Evolutionary conservation across 495 filamentous ascomycete genomes (phyloP), one percentile per base, ranked within the genome.

Genomic region (Talaromyces thailandensis): DNA sequence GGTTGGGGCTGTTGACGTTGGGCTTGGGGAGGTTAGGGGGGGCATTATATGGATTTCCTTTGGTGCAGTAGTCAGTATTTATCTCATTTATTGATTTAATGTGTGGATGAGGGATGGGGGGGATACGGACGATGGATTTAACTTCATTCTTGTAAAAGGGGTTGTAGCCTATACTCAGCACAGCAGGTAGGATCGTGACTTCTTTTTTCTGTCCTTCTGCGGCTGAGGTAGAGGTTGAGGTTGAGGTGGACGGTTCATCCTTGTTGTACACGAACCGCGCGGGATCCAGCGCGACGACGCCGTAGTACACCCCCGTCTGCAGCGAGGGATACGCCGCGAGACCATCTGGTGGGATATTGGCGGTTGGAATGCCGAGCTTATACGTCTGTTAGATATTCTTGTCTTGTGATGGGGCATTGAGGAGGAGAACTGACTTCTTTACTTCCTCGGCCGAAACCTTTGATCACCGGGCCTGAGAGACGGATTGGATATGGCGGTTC

Each of bases 111-210:
- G n/a, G 12, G 40, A 31, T 24, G 24, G 56, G 53, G 58, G 45
- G 51, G 48, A 25, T 0, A 75, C 76, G 28, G 72, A 82, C 81
- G 66, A 93, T 89, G 43, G 83, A 88, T 21, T 90, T 82, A 43
- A 88, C 84, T 24, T 82, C 82, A 73, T 97, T 96, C 71, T 91
- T 92, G 77, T 95, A 96, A 73, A 91, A 95, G 0, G 92, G 92
- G 69, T 96, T 96, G 80, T 89, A 96, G n/a, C 93, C 92, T 57
- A 98, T 93, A 40, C 84, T 89, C 87, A 98, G 86, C 56, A 96
- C 93, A 77, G 96, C 95, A 0, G 90, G 90, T 72, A 87, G 90
- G 21, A 96, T 76, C 48, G 73, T 75, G 40, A 76, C 75, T n/a
- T 63, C 62, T 5, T 56, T 51, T 16, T n/a, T 56, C 60, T 63